Conservation (phyloP, 2,329 filamentous ascomycete genomes). For the Helotiales sp. region DNA sequence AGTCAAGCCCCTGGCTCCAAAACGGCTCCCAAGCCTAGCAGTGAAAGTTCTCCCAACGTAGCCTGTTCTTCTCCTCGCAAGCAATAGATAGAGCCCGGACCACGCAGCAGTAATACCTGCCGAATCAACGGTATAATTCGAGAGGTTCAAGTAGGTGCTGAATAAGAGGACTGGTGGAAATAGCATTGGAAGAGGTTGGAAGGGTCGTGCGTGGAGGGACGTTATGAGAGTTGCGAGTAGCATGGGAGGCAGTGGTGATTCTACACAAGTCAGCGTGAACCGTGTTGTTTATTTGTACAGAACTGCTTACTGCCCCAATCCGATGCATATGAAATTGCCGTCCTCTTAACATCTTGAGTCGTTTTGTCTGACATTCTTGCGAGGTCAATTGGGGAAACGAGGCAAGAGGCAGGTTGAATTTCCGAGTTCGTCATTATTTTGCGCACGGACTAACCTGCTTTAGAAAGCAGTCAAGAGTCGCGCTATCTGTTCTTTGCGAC, state of each 20-base stretch:
- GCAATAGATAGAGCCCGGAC: constrained; percentile 63
- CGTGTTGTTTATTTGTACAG: not conserved
- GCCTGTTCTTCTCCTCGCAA: constrained; percentile 55
- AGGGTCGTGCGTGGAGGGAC: constrained; percentile 65
- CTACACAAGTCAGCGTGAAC: constrained; percentile 39
- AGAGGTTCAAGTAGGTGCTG: constrained; percentile 64
- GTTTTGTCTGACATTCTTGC: constrained; percentile 27
- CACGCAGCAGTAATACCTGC: constrained; percentile 65
- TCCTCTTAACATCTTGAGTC: constrained; percentile 37
- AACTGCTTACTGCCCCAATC: constrained; percentile 54
- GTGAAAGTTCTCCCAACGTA: constrained; percentile 19
- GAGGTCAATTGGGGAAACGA: not conserved
- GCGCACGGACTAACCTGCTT: not conserved
- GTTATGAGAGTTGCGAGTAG: constrained; percentile 65
- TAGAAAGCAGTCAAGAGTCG: no score
- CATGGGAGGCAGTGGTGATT: constrained; percentile 63
- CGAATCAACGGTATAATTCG: constrained; percentile 60
- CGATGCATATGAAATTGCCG: constrained; percentile 44
- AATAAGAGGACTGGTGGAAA: constrained; percentile 67
- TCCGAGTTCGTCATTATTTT: not conserved
- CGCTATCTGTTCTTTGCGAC: no score
- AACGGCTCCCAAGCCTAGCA: constrained; percentile 45
- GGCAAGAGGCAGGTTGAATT: no score
- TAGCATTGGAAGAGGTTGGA: constrained; percentile 64
- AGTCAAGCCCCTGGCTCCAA: constrained; percentile 50